Evolutionary conservation across 176 grass and related monocot genomes (phyloP).

Genomic region (Bothriochloa decipiens): DNA sequence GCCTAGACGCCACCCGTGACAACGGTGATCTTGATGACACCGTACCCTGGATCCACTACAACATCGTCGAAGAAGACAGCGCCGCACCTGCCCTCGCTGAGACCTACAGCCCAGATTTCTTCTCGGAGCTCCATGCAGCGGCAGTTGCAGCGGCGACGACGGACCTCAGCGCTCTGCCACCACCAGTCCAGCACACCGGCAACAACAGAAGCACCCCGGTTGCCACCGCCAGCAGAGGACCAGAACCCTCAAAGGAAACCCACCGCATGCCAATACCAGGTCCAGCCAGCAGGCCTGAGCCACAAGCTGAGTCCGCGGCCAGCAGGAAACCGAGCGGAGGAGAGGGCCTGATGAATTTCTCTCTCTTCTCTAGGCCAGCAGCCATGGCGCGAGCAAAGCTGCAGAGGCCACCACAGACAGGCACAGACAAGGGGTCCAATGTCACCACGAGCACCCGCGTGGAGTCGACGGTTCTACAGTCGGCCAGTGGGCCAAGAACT

Average conservation of each 20-base stretch:
- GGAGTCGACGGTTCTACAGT: conserved; percentile 44
- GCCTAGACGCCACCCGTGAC: conserved; percentile 26
- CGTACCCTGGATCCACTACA: conserved; percentile 55
- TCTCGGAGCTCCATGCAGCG: conserved; percentile 55
- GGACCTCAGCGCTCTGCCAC: conserved; percentile 32
- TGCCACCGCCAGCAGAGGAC: conserved; percentile 23
- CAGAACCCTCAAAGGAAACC: conserved; percentile 36
- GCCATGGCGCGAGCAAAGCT: conserved; percentile 50
- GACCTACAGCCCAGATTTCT: conserved; percentile 48
- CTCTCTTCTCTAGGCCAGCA: conserved; percentile 54
- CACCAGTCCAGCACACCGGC: conserved; percentile 38
- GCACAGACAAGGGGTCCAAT: conserved; percentile 49
- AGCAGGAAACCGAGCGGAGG: conserved; percentile 30
- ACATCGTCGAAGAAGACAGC: conserved; percentile 43
- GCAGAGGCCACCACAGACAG: conserved; percentile 43
- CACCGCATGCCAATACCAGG: conserved; percentile 14
- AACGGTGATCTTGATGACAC: conserved; percentile 44
- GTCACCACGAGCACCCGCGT: conserved; percentile 40
- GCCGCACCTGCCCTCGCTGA: conserved; percentile 22
- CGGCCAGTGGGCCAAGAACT: conserved; percentile 9
- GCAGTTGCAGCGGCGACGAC: conserved; percentile 1
- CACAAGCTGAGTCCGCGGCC: conserved; percentile 21
- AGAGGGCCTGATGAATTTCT: conserved; percentile 58
- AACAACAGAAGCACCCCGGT: conserved; percentile 11
- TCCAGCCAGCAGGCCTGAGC: conserved; percentile 23